A percentile compares a stretch with the other conserved stretches of the same genome.
These are phyloP conservation scores for Linum lewisii DNA, from an alignment of 345 rosid species.

Conservation along the genomic window DNA sequence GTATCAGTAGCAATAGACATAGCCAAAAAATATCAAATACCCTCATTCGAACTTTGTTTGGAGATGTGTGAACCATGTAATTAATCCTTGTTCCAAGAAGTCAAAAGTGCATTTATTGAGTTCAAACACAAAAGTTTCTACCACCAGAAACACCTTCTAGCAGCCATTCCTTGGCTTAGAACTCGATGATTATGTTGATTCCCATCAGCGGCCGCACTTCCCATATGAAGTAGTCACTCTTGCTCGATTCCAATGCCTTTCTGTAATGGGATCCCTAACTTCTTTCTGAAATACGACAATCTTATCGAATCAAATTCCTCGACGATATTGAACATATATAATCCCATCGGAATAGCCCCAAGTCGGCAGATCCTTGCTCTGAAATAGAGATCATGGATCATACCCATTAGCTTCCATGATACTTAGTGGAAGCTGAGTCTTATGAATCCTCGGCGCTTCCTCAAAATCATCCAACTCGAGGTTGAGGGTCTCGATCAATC, in stretches of 20 bases:
- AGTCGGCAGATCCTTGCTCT: constrained; percentile 22
- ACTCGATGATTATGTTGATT: constrained; percentile 37
- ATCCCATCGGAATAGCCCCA: constrained; percentile 49
- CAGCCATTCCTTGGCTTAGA: constrained; percentile 33
- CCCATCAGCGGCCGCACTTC: constrained; percentile 67
- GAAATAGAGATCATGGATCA: constrained; percentile 42
- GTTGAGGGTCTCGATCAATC: too few species aligned
- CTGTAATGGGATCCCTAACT: constrained; percentile 38
- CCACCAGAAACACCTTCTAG: too few species aligned
- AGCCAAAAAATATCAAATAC: too few species aligned
- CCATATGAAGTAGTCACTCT: constrained; percentile 60
- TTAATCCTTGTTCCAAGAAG: too few species aligned
- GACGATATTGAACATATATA: constrained; percentile 53
- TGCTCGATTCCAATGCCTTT: constrained; percentile 43
- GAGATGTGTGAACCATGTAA: too few species aligned
- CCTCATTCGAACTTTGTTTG: too few species aligned
- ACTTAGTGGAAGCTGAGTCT: constrained; percentile 34
- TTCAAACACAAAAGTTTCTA: too few species aligned
- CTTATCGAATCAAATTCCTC: constrained; percentile 46
- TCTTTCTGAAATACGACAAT: constrained; percentile 35
- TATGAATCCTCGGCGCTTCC: constrained; percentile 40
- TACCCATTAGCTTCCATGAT: constrained; percentile 38
- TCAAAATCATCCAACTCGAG: constrained; percentile 42
- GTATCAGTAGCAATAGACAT: too few species aligned
- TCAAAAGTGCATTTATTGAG: too few species aligned